phyloP scores from a whole-genome alignment of 2,329 filamentous ascomycete species.

The Lachnellula arida region DNA sequence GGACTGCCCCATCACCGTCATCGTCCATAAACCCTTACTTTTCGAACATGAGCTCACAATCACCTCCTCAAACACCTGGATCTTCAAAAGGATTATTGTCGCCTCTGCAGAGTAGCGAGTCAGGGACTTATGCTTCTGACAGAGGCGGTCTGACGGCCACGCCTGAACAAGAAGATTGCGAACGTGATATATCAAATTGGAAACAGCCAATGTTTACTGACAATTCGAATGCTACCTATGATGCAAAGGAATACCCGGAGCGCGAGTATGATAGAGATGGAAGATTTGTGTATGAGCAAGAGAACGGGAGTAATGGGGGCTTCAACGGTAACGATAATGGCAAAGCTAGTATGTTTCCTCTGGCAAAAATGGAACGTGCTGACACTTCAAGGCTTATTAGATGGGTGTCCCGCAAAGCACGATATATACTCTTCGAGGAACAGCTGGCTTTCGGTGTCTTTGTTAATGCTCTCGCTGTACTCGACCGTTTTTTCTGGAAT shows the following conservation, averaged over 20 bases:
- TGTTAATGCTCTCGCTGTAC: constrained; percentile 51
- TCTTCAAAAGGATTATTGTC: not conserved
- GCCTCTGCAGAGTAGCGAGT: not conserved
- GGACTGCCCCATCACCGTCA: not conserved
- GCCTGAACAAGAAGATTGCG: not conserved
- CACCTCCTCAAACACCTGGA: not conserved
- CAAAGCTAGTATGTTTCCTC: constrained; percentile 3
- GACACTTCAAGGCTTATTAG: constrained; percentile 7
- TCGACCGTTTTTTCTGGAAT: constrained; percentile 60
- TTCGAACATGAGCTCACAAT: not conserved
- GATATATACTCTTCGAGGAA: constrained; percentile 21
- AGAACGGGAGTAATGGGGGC: not conserved
- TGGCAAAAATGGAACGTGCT: not conserved
- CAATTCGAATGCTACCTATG: not conserved
- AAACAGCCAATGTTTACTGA: not conserved
- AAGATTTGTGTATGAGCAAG: not conserved
- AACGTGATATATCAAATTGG: not conserved
- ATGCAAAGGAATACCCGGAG: not conserved
- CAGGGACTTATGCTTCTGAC: not conserved
- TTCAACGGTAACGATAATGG: constrained; percentile 12
- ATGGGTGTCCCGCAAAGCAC: constrained; percentile 19
- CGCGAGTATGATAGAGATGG: not conserved
- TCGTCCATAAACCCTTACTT: not conserved
- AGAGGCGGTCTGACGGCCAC: not conserved
- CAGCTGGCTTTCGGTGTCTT: constrained; percentile 46